Conservation (phyloP, 2,329 filamentous ascomycete genomes). For the Neocucurbitaria cava region DNA sequence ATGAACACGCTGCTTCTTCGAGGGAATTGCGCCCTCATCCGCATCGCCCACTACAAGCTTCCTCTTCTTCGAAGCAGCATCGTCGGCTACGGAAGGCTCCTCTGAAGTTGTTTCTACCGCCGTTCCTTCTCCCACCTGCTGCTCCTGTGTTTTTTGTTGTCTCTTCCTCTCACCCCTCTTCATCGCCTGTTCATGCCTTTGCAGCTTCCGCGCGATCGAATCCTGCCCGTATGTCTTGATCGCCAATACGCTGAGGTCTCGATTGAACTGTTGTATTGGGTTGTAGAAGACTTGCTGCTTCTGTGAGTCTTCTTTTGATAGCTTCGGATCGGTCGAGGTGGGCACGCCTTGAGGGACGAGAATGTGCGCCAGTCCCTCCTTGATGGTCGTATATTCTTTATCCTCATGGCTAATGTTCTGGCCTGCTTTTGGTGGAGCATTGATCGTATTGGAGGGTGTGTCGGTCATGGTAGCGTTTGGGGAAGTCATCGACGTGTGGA, state of each 20-base stretch:
- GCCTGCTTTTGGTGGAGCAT: slow-evolving; percentile 35
- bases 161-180: slow-evolving; percentile 33
- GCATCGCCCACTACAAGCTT: slow-evolving; percentile 27
- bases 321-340: slow-evolving; percentile 56
- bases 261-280: slow-evolving; percentile 98
- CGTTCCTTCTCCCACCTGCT: slow-evolving; percentile 8
- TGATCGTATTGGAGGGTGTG: slow-evolving; percentile 26
- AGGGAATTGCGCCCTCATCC: slow-evolving; percentile 15
- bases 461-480: slow-evolving; percentile 19
- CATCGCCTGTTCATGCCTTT: slow-evolving; percentile 52
- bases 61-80: slow-evolving; percentile 30
- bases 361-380: slow-evolving; percentile 73
- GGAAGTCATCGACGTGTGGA: slow-evolving; percentile 29
- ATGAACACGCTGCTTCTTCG: slow-evolving; percentile 36
- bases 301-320: slow-evolving; percentile 59
- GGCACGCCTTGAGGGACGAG: slow-evolving; percentile 64
- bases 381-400: slow-evolving; percentile 65
- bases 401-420: slow-evolving; percentile 54
- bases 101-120: slow-evolving; percentile 5
- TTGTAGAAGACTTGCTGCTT: slow-evolving; percentile 94
- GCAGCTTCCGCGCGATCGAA: slow-evolving; percentile 57
- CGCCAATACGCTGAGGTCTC: slow-evolving; percentile 89
- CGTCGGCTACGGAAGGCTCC: slow-evolving; percentile 1
- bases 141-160: slow-evolving; percentile 27
- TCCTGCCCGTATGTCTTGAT: slow-evolving; percentile 89